These are phyloP conservation scores for Ogataea paradorogensis DNA, from an alignment of 805 yeast genomes.

Conservation along the genomic window DNA sequence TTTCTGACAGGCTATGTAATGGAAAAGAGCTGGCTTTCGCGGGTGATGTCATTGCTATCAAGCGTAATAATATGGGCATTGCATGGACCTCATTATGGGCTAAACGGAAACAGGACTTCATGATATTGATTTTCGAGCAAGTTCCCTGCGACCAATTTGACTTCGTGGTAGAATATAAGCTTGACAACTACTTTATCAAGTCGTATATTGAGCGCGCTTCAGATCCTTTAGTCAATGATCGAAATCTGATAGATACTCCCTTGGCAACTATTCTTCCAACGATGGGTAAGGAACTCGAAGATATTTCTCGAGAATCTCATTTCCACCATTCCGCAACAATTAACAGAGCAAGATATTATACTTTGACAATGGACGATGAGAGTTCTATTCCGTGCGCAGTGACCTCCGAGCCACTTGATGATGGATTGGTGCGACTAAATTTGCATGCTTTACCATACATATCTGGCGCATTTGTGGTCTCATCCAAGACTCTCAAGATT, in stretches of 20 bases:
- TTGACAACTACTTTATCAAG: slow-evolving; percentile 20
- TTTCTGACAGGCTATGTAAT: slow-evolving; percentile 50
- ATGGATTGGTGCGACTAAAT: slow-evolving; percentile 49
- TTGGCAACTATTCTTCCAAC: slow-evolving; percentile 22
- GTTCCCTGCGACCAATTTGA: slow-evolving; percentile 72
- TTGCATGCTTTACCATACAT: slow-evolving; percentile 80
- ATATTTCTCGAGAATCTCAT: slow-evolving; percentile 9
- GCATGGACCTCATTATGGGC: slow-evolving; percentile 95
- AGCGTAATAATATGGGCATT: slow-evolving; percentile 58
- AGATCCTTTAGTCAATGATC: slow-evolving; percentile 19
- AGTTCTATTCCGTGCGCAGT: slow-evolving; percentile 71
- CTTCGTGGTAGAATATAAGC: slow-evolving; percentile 44
- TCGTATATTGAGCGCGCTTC: slow-evolving; percentile 24
- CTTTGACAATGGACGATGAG: slow-evolving; percentile 42
- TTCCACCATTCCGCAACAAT: slow-evolving; percentile 38
- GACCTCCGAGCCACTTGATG: slow-evolving; percentile 55
- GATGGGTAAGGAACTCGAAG: slow-evolving; percentile 28
- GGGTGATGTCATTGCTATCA: slow-evolving; percentile 82
- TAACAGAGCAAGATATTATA: slow-evolving; percentile 62
- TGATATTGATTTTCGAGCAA: slow-evolving; percentile 85
- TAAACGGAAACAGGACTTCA: slow-evolving; percentile 62
- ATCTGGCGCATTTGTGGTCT: slow-evolving; percentile 78
- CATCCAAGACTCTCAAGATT: slow-evolving; percentile 47
- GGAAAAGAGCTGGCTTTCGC: slow-evolving; percentile 57
- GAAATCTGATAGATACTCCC: background rate